Base-by-base conservation (phyloP, 2,329 filamentous ascomycete species). In the Whalleya microplaca region DNA sequence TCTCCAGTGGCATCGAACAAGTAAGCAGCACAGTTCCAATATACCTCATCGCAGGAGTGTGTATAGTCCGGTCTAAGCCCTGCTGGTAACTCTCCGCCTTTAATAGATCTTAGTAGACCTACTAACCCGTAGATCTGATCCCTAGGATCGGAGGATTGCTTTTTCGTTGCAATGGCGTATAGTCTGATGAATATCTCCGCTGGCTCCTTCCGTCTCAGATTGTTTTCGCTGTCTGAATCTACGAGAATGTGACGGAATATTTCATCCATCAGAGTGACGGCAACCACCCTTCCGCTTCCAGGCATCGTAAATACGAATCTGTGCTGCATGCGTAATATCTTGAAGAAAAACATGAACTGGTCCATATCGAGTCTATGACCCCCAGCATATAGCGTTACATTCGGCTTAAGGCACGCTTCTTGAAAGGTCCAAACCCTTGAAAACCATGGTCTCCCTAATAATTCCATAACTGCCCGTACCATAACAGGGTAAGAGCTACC, bases 341-440 rank as follows among this genome's bases (percentile, higher is more conserved):
- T 19, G 2, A 37, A 43, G 1, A 64, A 40, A 0, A 32, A 3
- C 2, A 45, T 23, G 16, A 64, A 40, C 0, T 48, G 2, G 0
- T 12, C 0, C 27, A 53, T 42, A 14, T 32, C 12, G 16, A 62
- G 18, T 44, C 29, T 49, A 23, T 64, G 54, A 14, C 51, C 56
- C 0, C 65, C 62, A 2, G 56, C 21, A 43, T 56, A 48, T 0
- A 66, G n/a, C 2, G 0, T 20, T 0, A 59, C 50, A 1, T 0
- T 2, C 14, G 29, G 2, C 16, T 37, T 23, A 6, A 65, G 16
- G 21, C 56, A 62, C 14, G 55, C 50, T 12, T 67, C 64, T 23
- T 67, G 65, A 5, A 66, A 16, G 1, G 65, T 67, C 65, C 65
- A 67, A 2, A 56, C 16, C 12, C 65, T 64, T 7, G 2, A 1